These are phyloP conservation scores for Areca catechu DNA, from an alignment of 176 grass and related monocot species.

Conservation along the genomic window DNA sequence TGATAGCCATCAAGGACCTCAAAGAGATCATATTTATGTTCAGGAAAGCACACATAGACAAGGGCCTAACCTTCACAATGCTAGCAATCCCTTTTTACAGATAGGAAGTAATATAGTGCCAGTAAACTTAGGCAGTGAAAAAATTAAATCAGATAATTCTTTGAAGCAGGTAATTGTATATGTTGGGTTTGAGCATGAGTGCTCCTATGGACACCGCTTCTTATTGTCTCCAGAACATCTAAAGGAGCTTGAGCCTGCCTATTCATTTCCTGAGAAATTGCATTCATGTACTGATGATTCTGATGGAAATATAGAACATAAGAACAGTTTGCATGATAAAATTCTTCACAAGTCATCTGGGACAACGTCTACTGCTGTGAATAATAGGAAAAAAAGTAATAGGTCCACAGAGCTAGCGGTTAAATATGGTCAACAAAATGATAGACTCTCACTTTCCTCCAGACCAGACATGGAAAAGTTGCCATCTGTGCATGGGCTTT, in stretches of 20 bases:
- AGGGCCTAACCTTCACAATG: constrained; percentile 20
- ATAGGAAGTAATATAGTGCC: constrained; percentile 80
- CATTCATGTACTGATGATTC: constrained; percentile 27
- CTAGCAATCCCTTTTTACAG: constrained; percentile 51
- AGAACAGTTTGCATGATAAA: constrained; percentile 29
- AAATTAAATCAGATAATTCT: constrained; percentile 39
- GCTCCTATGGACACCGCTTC: constrained; percentile 83
- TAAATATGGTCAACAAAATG: constrained; percentile 35
- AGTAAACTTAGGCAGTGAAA: constrained; percentile 39
- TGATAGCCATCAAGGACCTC: constrained; percentile 30
- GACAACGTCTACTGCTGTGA: constrained; percentile 12
- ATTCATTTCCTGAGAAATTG: constrained; percentile 24
- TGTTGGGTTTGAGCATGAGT: constrained; percentile 92
- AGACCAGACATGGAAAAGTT: constrained; percentile 10
- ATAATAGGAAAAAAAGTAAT: constrained; percentile 29
- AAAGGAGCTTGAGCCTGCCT: constrained; percentile 43
- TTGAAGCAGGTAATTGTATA: constrained; percentile 38
- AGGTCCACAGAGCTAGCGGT: constrained; percentile 26
- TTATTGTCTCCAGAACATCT: constrained; percentile 76
- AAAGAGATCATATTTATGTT: constrained; percentile 25
- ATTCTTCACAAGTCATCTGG: constrained; percentile 31
- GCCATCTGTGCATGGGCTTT: constrained; percentile 20
- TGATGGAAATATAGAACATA: constrained; percentile 23
- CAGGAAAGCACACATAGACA: constrained; percentile 23
- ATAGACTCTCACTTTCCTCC: constrained; percentile 10